Evolutionary conservation across 305 asterid genomes (phyloP), one percentile per base, ranked within the genome.

Genomic region (Stenogyne calaminthoides): DNA sequence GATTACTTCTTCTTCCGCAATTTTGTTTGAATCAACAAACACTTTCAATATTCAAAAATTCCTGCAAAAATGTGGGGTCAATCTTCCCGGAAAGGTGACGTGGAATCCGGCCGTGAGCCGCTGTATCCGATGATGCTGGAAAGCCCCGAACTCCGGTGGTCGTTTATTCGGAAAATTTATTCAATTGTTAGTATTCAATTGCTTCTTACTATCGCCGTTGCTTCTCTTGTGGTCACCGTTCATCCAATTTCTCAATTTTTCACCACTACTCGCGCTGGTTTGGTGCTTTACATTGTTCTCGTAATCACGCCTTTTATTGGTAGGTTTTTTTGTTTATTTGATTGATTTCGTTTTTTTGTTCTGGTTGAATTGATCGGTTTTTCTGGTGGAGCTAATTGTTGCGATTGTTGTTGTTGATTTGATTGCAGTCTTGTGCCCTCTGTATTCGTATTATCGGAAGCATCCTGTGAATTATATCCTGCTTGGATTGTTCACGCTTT

Each of bases 381-480:
- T 49, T 60, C n/a, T 46, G 6, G 12, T 72, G 72, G 15, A 34
- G 2, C 10, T 73, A 1, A 7, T 58, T 56, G 25, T 12, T 27
- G 11, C 7, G 36, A 16, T 59, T 70, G 47, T 15, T 40, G 9
- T 6, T 46, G 14, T 55, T 15, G 2, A 22, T 75, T 15, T 12
- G 46, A n/a, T 59, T 74, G 86, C 83, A 95, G 99, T 83, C 44
- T 67, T 95, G 70, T 86, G 83, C 22, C 98, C 96, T 11, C 82
- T 95, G 86, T 84, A 76, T 76, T 88, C 83, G 75, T 90, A 87
- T 78, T 75, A 89, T 75, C 97, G 86, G 92, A 85, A 47, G 77
- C 99, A 95, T 82, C 99, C 99, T 9, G 57, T 84, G 80, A 92
- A 92, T 83, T 95, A 81, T 71, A 16, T 92, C 18, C 89, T 95